Conservation (phyloP, 805 yeast species). For the Kuraishia capsulata region DNA sequence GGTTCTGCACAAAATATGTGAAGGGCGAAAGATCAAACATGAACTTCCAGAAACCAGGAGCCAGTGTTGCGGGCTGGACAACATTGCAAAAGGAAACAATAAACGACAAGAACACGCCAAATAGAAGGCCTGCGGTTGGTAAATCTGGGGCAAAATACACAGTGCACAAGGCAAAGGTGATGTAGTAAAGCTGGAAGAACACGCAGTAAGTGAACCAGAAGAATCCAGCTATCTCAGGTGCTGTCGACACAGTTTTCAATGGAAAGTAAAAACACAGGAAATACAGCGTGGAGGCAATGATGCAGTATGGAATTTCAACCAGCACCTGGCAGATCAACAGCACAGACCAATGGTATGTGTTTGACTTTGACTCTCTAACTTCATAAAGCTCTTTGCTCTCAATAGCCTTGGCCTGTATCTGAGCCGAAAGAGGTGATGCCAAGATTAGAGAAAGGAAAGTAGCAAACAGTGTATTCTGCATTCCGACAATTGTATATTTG, state of each 20-base stretch:
- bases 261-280: slow-evolving; percentile 4
- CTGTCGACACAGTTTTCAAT: slow-evolving; percentile 19
- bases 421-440: slow-evolving; percentile 49
- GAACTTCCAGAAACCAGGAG: slow-evolving; percentile 83
- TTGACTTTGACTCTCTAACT: slow-evolving; percentile 62
- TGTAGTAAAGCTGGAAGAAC: slow-evolving; percentile 35
- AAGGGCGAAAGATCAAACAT: slow-evolving; percentile 71
- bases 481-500: slow-evolving; percentile 34
- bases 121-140: slow-evolving; percentile 55
- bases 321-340: slow-evolving; percentile 41
- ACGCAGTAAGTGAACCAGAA: slow-evolving; percentile 26
- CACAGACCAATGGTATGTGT: slow-evolving; percentile 66
- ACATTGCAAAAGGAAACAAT: slow-evolving; percentile 64
- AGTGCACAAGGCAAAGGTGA: slow-evolving; percentile 43
- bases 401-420: slow-evolving; percentile 46
- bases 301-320: slow-evolving; percentile 48
- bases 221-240: slow-evolving; percentile 35
- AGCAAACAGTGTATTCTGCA: slow-evolving; percentile 54
- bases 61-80: slow-evolving; percentile 39
- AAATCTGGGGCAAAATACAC: slow-evolving; percentile 56
- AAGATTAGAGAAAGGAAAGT: slow-evolving; percentile 45
- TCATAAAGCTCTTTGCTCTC: slow-evolving; percentile 52
- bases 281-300: slow-evolving; percentile 32
- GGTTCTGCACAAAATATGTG: slow-evolving; percentile 54
- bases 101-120: slow-evolving; percentile 47